Percentiles rank a stretch among this genome's conserved stretches.
These are phyloP conservation scores for Amborella trichopoda DNA, from an alignment of 164 flowering plant genomes.

Conservation along the genomic window DNA sequence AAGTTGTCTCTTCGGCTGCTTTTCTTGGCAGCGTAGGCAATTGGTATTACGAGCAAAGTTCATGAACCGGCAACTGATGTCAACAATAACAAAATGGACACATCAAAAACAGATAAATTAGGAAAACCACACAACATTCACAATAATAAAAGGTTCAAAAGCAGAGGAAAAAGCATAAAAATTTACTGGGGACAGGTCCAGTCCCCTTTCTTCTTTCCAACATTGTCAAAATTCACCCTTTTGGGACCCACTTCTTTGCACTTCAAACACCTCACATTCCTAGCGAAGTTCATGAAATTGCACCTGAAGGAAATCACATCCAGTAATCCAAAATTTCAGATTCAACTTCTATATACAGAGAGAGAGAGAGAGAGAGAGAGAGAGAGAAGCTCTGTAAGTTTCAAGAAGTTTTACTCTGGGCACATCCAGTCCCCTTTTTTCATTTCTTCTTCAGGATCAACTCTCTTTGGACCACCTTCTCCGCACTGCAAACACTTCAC, in stretches of 20 bases:
- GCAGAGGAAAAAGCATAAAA: neutral
- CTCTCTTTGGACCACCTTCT: slow-evolving; percentile 45
- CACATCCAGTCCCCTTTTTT: slow-evolving; percentile 90
- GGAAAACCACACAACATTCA: neutral
- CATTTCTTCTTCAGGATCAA: slow-evolving; percentile 27
- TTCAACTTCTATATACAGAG: neutral
- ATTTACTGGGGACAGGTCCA: slow-evolving; percentile 75
- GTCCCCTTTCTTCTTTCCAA: slow-evolving; percentile 61
- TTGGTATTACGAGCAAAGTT: slow-evolving; percentile 67
- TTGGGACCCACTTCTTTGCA: slow-evolving; percentile 53
- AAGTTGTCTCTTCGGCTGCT: slow-evolving; percentile 51
- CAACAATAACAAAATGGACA: too few relatives aligned
- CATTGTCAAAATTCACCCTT: slow-evolving; percentile 22
- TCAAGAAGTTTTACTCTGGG: slow-evolving; percentile 33
- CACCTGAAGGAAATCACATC: slow-evolving; percentile 28
- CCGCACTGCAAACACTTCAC: slow-evolving; percentile 44
- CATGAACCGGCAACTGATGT: slow-evolving; percentile 78
- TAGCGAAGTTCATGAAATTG: slow-evolving; percentile 57
- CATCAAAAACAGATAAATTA: slow-evolving; percentile 7
- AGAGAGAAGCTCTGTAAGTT: neutral
- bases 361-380: neutral
- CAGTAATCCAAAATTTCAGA: neutral
- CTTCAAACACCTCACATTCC: slow-evolving; percentile 46
- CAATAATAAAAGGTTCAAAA: neutral
- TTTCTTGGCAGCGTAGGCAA: slow-evolving; percentile 53